These are phyloP conservation scores for Plantago coronopus DNA, from an alignment of 305 asterid species.

Conservation along the genomic window DNA sequence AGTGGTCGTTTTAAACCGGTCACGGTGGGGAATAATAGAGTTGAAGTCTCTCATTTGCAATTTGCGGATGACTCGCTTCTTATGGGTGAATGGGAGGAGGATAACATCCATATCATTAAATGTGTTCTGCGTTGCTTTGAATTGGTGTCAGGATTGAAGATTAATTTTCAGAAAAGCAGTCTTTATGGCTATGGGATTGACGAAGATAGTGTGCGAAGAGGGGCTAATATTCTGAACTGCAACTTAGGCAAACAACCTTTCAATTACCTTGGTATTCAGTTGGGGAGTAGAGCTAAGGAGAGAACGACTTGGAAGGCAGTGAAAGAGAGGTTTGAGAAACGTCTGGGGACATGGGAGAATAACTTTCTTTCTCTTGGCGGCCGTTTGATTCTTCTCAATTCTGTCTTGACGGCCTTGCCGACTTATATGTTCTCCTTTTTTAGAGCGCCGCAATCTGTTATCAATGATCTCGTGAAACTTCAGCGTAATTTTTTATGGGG, in stretches of 20 bases:
- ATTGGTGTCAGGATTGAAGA: not conserved
- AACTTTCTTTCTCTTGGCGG: not conserved
- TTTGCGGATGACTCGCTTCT: not conserved
- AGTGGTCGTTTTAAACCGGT: not conserved
- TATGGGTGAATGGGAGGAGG: not conserved
- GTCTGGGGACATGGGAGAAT: not conserved
- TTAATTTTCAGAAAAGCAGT: not conserved
- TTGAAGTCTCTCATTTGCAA: not conserved
- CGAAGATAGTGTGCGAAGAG: too few species aligned
- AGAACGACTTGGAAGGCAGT: not conserved
- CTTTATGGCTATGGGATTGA: too few species aligned
- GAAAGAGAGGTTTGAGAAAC: not conserved
- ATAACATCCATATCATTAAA: not conserved
- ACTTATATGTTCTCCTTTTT: not conserved
- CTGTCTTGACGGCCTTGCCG: not conserved
- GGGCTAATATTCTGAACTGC: not conserved
- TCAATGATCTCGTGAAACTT: not conserved
- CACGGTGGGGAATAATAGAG: not conserved
- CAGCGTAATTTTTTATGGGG: not conserved
- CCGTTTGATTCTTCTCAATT: not conserved
- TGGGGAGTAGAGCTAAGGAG: not conserved
- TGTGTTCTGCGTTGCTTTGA: not conserved
- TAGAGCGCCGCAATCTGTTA: not conserved
- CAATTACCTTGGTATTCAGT: not conserved
- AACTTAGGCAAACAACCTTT: not conserved